These are phyloP conservation scores for Agroathelia rolfsii DNA, from an alignment of 1,284 basidiomycete species.

Conservation along the genomic window DNA sequence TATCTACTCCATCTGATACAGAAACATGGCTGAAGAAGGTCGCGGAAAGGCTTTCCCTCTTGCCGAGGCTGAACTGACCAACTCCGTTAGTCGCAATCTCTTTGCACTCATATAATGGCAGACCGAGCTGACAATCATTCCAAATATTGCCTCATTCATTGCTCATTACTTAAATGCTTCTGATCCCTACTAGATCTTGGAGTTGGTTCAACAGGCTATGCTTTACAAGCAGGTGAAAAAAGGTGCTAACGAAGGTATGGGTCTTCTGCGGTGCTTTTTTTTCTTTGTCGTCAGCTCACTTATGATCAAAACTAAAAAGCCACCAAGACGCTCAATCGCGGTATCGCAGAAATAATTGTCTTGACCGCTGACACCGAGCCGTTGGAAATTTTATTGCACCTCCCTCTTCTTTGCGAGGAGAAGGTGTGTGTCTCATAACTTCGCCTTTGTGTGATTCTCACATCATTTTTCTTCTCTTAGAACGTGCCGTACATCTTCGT, in stretches of 20 bases:
- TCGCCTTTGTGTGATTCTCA: constrained; percentile 4
- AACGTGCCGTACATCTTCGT: constrained; percentile 97
- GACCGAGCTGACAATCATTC: constrained; percentile 1
- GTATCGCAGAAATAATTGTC: constrained; percentile 97
- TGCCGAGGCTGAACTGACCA: constrained; percentile 84
- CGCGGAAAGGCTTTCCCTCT: constrained; percentile 87
- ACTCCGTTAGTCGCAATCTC: constrained; percentile 58
- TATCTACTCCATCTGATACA: constrained; percentile 13
- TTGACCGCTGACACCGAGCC: constrained; percentile 97
- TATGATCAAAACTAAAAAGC: constrained; percentile 32
- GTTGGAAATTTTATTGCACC: constrained; percentile 94
- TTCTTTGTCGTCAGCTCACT: background rate
- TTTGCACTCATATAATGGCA: too few species aligned
- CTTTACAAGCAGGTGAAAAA: constrained; percentile 98
- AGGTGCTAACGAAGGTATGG: constrained; percentile 87
- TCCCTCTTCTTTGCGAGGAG: constrained; percentile 97
- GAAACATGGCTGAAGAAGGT: constrained; percentile 48
- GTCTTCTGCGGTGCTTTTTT: constrained; percentile 3
- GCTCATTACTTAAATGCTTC: too few species aligned
- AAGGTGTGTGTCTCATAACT: constrained; percentile 46
- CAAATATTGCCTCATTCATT: constrained; percentile 6
- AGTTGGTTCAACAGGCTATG: constrained; percentile 80
- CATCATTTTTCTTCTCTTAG: constrained; percentile 38
- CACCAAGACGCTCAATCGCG: constrained; percentile 97
- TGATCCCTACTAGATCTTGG: constrained; percentile 90